Base-by-base conservation (phyloP, 2,329 filamentous ascomycete genomes). In the Aphanoascus verrucosus region DNA sequence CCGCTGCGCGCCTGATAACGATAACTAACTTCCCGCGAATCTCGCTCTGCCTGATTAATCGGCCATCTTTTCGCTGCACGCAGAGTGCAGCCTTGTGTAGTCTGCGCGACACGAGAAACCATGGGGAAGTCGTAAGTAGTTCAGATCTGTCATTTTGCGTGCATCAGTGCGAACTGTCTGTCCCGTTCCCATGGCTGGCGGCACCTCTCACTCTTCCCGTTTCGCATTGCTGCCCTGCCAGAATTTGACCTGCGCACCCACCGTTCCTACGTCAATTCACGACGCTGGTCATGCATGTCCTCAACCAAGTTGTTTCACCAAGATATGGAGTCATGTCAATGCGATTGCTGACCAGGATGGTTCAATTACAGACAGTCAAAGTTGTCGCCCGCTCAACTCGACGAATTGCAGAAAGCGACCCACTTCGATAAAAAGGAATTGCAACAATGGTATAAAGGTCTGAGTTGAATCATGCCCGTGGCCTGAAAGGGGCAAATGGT, bases 371-470 rank as follows among this genome's bases (percentile, higher is more conserved):
- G 93, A 74, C 93, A 97, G 78, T 97, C 91, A 64, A 98, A 97
- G 78, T 85, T 98, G 69, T 95, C 90, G 55, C 88, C 93, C 70
- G 86, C 95, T 72, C 89, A 98, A 79, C 86, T 98, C 67, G 82
- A 81, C 61, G 93, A 98, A 73, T 83, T 98, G 62, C 90, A 97
- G 70, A 93, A 88, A 77, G 89, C 89, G 57, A 98, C 93, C 59
- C 89, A 97, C 73, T 98, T 98, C 68, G 93, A 98, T 74, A 96
- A 96, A 84, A 97, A 97, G 78, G 93, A 98, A 74, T 74, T 98
- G 68, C 93, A 98, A 71, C 91, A 97, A 83, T 98, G 93, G 93
- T 97, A 98, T 74, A 97, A 97, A 80, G 93, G 93, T 95, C 72
- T 59, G 82, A 43, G 12, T n/a, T 19, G n/a, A n/a, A 14, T 35